phyloP scores from a whole-genome alignment of 352 stramenopile genomes.

The Phytopythium ostracodes region DNA sequence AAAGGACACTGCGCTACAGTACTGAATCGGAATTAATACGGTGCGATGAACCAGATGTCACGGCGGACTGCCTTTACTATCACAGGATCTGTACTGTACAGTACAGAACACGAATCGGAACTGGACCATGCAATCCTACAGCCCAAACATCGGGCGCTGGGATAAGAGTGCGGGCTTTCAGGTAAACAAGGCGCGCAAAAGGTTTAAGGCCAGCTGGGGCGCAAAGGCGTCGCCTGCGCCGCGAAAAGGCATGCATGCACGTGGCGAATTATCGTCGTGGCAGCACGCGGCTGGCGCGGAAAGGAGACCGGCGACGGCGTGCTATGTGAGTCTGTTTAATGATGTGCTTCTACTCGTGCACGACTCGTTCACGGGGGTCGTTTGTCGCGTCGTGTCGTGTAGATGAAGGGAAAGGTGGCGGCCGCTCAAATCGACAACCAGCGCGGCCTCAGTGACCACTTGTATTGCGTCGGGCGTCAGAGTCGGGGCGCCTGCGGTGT shows the following conservation, averaged over 20 bases:
- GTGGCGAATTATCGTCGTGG: background rate
- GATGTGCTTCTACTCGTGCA: background rate
- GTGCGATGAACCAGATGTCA: constrained; percentile 4
- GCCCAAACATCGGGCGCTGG: background rate
- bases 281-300: background rate
- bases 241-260: background rate
- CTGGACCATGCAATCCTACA: too few species aligned
- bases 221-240: background rate
- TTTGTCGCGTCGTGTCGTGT: constrained; percentile 7
- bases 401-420: constrained; percentile 8
- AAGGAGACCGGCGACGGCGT: background rate
- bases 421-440: constrained; percentile 2
- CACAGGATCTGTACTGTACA: too few species aligned
- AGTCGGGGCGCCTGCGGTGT: background rate
- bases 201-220: background rate
- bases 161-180: background rate
- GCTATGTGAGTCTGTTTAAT: too few species aligned
- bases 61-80: constrained; percentile 1
- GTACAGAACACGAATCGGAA: too few species aligned
- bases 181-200: background rate
- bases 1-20: background rate
- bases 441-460: too few species aligned
- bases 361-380: background rate
- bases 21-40: background rate
- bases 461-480: too few species aligned